Percentiles rank a stretch among this genome's conserved stretches.
Evolutionary conservation across 352 stramenopile species (phyloP).

Genomic region (Phytophthora megakarya): DNA sequence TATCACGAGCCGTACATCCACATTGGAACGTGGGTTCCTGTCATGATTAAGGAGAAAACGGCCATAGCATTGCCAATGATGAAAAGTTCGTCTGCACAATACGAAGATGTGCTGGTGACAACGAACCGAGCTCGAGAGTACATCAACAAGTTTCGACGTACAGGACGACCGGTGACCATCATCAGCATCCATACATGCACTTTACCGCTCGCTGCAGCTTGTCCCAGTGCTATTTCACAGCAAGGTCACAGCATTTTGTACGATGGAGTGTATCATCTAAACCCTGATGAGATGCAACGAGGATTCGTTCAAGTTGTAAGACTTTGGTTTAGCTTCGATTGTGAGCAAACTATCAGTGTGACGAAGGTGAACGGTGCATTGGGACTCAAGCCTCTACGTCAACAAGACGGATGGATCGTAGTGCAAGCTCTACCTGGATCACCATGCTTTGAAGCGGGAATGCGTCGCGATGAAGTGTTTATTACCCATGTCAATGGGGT

Average conservation of each 20-base stretch:
- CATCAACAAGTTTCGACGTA: slow-evolving; percentile 62
- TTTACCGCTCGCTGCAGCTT: slow-evolving; percentile 62
- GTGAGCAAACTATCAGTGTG: slow-evolving; percentile 78
- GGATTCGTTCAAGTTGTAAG: slow-evolving; percentile 72
- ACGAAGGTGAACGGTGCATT: slow-evolving; percentile 75
- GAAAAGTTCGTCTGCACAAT: slow-evolving; percentile 44
- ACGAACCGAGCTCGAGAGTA: slow-evolving; percentile 69
- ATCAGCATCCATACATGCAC: slow-evolving; percentile 71
- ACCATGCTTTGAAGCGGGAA: slow-evolving; percentile 70
- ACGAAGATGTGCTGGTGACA: slow-evolving; percentile 72
- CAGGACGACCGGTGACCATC: slow-evolving; percentile 66
- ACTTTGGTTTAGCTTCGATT: slow-evolving; percentile 85
- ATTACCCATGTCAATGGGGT: slow-evolving; percentile 84
- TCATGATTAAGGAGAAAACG: slow-evolving; percentile 58
- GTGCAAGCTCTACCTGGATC: slow-evolving; percentile 71
- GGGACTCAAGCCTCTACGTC: slow-evolving; percentile 68
- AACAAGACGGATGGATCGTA: slow-evolving; percentile 81
- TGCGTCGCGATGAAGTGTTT: slow-evolving; percentile 75
- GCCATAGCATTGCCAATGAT: slow-evolving; percentile 31
- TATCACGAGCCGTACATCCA: slow-evolving; percentile 78
- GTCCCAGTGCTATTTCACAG: slow-evolving; percentile 69
- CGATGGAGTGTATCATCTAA: slow-evolving; percentile 64
- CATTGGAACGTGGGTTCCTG: slow-evolving; percentile 74
- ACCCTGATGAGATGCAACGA: slow-evolving; percentile 48
- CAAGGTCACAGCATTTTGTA: slow-evolving; percentile 61